Evolutionary conservation across 768 basidiomycete genomes (phyloP), one percentile per base, ranked within the genome.

Genomic region (Trametes elegans): DNA sequence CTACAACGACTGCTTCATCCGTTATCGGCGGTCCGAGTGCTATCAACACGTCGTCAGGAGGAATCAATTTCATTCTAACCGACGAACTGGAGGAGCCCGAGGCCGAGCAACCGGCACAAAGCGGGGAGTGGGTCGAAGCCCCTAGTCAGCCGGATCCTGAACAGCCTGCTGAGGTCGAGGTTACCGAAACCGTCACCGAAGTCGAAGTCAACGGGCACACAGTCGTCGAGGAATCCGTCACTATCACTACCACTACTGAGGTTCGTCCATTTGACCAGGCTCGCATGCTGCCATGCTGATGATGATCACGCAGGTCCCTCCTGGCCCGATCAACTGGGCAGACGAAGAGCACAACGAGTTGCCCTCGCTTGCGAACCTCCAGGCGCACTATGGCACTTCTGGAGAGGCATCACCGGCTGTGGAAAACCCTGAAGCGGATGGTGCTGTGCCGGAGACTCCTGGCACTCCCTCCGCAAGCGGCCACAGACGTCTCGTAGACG

Each of bases 21-120:
- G 70, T 73, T 44, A 78, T 73, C 51, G 69, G 81, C 3, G 58
- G 68, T 10, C 59, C 69, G 39, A 74, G 80, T 13, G 67, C 66
- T 24, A 62, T 68, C 70, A 61, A 66, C 14, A 55, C 70, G 7
- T 73, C 70, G 7, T 73, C 83, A 0, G 76, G 77, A 51, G 80
- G 83, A 70, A 86, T 90, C 77, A 82, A 80, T 64, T 93, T 92
- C 69, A 87, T 93, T 74, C 85, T 90, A 69, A 86, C 79, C 54
- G 90, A 89, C 67, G 90, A 92, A 63, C 75, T 91, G 31, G 89
- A 77, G 19, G 63, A 75, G 23, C 44, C 38, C 11, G 58, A 62
- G 13, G 13, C 21, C 5, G 60, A 57, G 27, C 31, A 47, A 7
- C 44, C 32, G 4, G 19, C 23, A 6, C 58, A 57, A 8, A 27